Conservation (phyloP, 2,329 filamentous ascomycete genomes). For the Aschersonia sp. region DNA sequence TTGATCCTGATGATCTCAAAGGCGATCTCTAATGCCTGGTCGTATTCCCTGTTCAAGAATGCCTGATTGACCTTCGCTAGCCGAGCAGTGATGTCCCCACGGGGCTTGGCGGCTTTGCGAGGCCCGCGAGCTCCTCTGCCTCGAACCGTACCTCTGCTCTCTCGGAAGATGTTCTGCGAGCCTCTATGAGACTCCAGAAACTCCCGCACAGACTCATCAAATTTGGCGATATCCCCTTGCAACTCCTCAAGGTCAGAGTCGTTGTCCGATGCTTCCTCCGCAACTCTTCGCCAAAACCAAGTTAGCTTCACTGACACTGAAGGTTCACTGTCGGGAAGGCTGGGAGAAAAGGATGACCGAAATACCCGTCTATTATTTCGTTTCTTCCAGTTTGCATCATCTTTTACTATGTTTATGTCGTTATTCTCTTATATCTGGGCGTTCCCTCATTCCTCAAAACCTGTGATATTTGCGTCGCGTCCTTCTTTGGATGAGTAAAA, state of each 20-base stretch:
- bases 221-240: slow-evolving; percentile 26
- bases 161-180: slow-evolving; percentile 7
- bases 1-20: slow-evolving; percentile 54
- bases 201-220: slow-evolving; percentile 24
- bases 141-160: slow-evolving; percentile 9
- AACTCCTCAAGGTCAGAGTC: slow-evolving; percentile 30
- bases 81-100: slow-evolving; percentile 54
- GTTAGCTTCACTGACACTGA: slow-evolving; percentile 1
- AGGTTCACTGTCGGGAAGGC: too few relatives aligned
- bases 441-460: too few relatives aligned
- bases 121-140: slow-evolving; percentile 26
- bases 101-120: slow-evolving; percentile 50
- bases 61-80: slow-evolving; percentile 53
- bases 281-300: slow-evolving; percentile 2
- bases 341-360: too few relatives aligned
- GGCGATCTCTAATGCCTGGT: slow-evolving; percentile 41
- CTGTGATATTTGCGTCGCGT: too few relatives aligned
- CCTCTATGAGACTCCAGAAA: slow-evolving; percentile 24
- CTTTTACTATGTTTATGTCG: too few relatives aligned
- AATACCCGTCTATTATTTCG: too few relatives aligned
- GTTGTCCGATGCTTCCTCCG: slow-evolving; percentile 21
- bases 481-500: too few relatives aligned
- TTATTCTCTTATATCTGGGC: too few relatives aligned
- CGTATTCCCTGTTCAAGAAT: slow-evolving; percentile 47
- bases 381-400: too few relatives aligned